A percentile compares a stretch with the other conserved stretches of the same genome.
phyloP scores from a whole-genome alignment of 2,329 filamentous ascomycete genomes.

The Calonectria pseudoturangicola region DNA sequence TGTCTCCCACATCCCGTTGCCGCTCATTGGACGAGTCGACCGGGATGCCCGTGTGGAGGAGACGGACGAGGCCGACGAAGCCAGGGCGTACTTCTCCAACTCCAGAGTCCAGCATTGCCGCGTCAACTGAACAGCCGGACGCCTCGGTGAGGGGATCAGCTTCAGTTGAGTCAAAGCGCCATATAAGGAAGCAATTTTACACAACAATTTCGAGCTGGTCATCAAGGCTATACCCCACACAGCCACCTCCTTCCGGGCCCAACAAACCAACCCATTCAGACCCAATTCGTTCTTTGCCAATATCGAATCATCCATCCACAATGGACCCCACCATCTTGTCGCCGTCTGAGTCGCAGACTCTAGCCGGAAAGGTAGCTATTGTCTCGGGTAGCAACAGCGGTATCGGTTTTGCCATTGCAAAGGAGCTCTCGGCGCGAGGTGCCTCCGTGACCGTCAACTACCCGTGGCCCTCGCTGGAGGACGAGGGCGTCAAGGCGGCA shows the following conservation, averaged over 20 bases:
- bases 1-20: conserved; percentile 35
- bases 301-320: conserved; percentile 5
- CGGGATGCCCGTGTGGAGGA: conserved; percentile 15
- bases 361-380: conserved; percentile 45
- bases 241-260: conserved; percentile 10
- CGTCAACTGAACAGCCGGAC: conserved; percentile 23
- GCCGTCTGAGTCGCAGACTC: conserved; percentile 37
- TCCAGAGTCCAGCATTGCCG: conserved; percentile 21
- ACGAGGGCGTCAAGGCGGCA: conserved; percentile 49
- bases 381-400: conserved; percentile 55
- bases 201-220: conserved; percentile 5
- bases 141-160: background rate
- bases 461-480: conserved; percentile 60
- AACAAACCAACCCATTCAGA: background rate
- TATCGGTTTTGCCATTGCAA: conserved; percentile 66
- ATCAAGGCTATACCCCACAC: conserved; percentile 21
- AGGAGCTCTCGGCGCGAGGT: conserved; percentile 54
- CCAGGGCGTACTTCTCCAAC: conserved; percentile 14
- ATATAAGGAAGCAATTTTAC: conserved; percentile 37
- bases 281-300: background rate
- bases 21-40: background rate
- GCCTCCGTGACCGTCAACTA: conserved; percentile 57
- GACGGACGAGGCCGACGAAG: background rate
- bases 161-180: conserved; percentile 22
- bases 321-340: conserved; percentile 35